phyloP scores from a whole-genome alignment of 257 asterid species.

The Haberlea rhodopensis region DNA sequence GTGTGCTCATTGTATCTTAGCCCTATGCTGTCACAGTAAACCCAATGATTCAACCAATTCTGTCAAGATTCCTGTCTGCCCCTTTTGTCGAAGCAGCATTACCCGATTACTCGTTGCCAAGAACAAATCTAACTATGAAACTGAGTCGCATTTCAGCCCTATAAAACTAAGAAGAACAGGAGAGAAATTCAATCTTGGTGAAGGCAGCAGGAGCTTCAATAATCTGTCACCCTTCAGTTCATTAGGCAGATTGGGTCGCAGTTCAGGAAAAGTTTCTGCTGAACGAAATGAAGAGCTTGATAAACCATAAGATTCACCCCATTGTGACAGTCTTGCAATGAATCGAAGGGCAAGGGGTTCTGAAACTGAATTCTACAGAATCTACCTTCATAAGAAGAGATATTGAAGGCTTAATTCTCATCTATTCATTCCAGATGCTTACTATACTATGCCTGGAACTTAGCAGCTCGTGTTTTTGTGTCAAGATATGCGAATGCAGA shows the following conservation, averaged over 20 bases:
- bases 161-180: constrained; percentile 45
- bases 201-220: constrained; percentile 63
- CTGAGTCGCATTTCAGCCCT: constrained; percentile 44
- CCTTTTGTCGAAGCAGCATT: constrained; percentile 73
- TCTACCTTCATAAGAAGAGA: constrained; percentile 13
- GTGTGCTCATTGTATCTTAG: constrained; percentile 76
- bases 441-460: constrained; percentile 5
- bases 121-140: constrained; percentile 35
- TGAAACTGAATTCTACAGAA: constrained; percentile 1
- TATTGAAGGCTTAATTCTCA: constrained; percentile 8
- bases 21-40: constrained; percentile 71
- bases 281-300: constrained; percentile 44
- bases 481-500: constrained; percentile 2
- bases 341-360: constrained; percentile 12
- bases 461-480: constrained; percentile 26
- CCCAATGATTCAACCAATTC: constrained; percentile 38
- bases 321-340: constrained; percentile 1
- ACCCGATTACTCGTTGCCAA: constrained; percentile 46
- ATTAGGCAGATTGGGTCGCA: constrained; percentile 51
- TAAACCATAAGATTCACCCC: constrained; percentile 26
- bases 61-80: constrained; percentile 57
- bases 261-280: constrained; percentile 52
- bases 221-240: constrained; percentile 56
- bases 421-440: neutral
- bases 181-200: constrained; percentile 42